Percentiles rank a stretch among this genome's conserved stretches.
Evolutionary conservation across 1,139 yeast species (phyloP).

Genomic region (Hansenula anomala): DNA sequence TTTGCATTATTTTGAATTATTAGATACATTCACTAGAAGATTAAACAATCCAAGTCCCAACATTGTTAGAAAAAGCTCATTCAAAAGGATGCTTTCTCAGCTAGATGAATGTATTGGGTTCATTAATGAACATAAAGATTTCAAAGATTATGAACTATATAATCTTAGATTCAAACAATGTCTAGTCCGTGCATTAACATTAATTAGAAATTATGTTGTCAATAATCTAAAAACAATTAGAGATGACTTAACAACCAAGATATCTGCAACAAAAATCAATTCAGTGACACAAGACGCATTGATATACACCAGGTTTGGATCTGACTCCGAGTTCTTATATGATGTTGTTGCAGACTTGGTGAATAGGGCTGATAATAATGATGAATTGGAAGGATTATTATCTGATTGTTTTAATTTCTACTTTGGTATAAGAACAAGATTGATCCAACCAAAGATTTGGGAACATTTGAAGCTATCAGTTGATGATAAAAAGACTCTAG

Average conservation of each 20-base stretch:
- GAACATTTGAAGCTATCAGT: slow-evolving; percentile 24
- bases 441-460: slow-evolving; percentile 41
- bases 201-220: slow-evolving; percentile 64
- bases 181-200: slow-evolving; percentile 74
- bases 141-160: slow-evolving; percentile 69
- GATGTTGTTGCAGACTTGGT: slow-evolving; percentile 47
- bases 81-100: slow-evolving; percentile 46
- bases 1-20: slow-evolving; percentile 58
- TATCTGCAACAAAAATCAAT: slow-evolving; percentile 23
- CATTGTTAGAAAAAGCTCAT: slow-evolving; percentile 54
- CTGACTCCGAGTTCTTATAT: slow-evolving; percentile 37
- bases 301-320: slow-evolving; percentile 56
- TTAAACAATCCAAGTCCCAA: slow-evolving; percentile 69
- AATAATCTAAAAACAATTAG: slow-evolving; percentile 47
- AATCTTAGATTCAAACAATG: slow-evolving; percentile 77
- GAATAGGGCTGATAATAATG: slow-evolving; percentile 39
- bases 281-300: slow-evolving; percentile 47
- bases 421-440: slow-evolving; percentile 47
- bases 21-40: slow-evolving; percentile 65
- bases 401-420: slow-evolving; percentile 63
- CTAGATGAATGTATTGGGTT: slow-evolving; percentile 58
- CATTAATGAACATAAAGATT: slow-evolving; percentile 42
- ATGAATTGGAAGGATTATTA: slow-evolving; percentile 63
- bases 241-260: slow-evolving; percentile 34
- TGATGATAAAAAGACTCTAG: slow-evolving; percentile 28